These are phyloP conservation scores for Aegle marmelos DNA, from an alignment of 345 rosid species.

Conservation along the genomic window DNA sequence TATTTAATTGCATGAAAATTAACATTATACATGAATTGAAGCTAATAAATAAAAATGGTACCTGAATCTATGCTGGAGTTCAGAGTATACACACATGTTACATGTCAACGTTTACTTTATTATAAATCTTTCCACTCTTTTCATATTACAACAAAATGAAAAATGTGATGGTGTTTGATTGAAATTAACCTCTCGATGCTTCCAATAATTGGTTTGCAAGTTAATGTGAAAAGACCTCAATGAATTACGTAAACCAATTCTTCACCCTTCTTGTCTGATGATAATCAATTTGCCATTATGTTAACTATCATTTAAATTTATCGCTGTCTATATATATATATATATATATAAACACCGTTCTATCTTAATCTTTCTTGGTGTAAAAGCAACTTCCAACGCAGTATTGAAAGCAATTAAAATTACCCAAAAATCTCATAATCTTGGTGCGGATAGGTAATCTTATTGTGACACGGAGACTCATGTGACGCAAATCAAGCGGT, in stretches of 20 bases:
- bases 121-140: neutral
- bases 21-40: too few relatives aligned
- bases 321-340: too few relatives aligned
- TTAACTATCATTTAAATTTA: neutral
- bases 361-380: neutral
- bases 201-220: neutral
- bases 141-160: neutral
- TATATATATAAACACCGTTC: neutral
- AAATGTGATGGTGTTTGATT: neutral
- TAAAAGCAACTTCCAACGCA: neutral
- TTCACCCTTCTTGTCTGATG: neutral
- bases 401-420: neutral
- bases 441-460: neutral
- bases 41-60: neutral
- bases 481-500: neutral
- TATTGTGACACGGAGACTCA: conserved; percentile 1
- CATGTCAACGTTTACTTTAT: neutral
- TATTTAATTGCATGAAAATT: neutral
- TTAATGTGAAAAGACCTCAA: neutral
- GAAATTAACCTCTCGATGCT: neutral
- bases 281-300: neutral
- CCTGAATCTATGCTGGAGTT: neutral
- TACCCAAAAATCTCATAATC: neutral
- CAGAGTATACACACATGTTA: neutral
- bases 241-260: conserved; percentile 11